Conservation (phyloP, 331 rosid species). For the Cydonia oblonga region DNA sequence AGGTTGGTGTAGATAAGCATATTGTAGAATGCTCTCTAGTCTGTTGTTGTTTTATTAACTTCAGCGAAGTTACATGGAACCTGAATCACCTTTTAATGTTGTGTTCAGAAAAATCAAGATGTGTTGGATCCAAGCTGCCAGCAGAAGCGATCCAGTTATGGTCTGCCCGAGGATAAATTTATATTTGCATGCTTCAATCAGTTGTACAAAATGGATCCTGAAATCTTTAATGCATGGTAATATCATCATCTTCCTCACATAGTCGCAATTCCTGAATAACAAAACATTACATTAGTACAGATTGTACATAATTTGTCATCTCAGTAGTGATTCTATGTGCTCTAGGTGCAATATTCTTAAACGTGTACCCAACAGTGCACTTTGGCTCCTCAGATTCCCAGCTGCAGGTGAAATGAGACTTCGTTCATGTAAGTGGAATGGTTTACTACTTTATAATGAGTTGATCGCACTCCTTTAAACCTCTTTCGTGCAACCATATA, state of each 20-base stretch:
- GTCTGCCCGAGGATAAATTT: constrained; percentile 87
- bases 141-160: constrained; percentile 84
- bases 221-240: constrained; percentile 85
- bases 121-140: constrained; percentile 66
- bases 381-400: constrained; percentile 97
- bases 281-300: neutral
- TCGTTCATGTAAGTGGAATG: constrained; percentile 55
- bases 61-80: neutral
- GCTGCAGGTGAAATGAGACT: constrained; percentile 87
- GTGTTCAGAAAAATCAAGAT: constrained; percentile 73
- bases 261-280: neutral
- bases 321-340: constrained; percentile 8
- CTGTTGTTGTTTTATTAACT: neutral
- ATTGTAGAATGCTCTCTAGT: neutral
- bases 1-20: constrained; percentile 54
- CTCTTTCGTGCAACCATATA: neutral
- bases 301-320: neutral
- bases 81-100: neutral
- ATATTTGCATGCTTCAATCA: constrained; percentile 97
- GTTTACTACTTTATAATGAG: neutral
- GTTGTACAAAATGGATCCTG: constrained; percentile 99
- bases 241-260: neutral
- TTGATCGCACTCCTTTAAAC: neutral
- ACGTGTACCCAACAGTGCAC: constrained; percentile 94
- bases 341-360: constrained; percentile 94